Conservation (phyloP, 306 rosid species). For the Astragalus membranaceus region DNA sequence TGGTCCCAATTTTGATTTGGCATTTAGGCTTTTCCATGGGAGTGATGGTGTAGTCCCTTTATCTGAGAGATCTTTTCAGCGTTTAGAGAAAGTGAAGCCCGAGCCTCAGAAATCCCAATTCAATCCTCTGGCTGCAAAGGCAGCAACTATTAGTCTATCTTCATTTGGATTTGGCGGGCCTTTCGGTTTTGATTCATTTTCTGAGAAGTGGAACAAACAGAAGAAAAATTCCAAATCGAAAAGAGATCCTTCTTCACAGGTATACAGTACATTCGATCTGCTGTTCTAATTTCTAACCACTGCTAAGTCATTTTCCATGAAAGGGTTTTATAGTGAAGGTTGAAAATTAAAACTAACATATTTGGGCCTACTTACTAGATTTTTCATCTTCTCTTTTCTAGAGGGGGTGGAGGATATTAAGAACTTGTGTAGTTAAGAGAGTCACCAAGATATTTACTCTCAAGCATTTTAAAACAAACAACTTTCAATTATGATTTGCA, state of each 20-base stretch:
- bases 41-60: conserved; percentile 93
- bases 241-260: conserved; percentile 72
- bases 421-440: not conserved
- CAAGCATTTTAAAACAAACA: not conserved
- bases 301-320: not conserved
- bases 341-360: not conserved
- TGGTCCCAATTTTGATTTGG: conserved; percentile 92
- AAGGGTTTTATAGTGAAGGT: not conserved
- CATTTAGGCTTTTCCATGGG: conserved; percentile 95
- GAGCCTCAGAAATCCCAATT: conserved; percentile 52
- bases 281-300: not conserved
- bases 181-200: conserved; percentile 75
- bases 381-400: not conserved
- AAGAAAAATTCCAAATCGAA: conserved; percentile 65
- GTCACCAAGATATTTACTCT: not conserved
- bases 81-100: conserved; percentile 39
- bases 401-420: not conserved
- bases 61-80: conserved; percentile 53
- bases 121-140: conserved; percentile 95
- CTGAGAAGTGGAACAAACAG: conserved; percentile 72
- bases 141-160: conserved; percentile 94
- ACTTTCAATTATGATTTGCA: conserved; percentile 1
- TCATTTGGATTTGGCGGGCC: conserved; percentile 93
- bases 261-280: conserved; percentile 15
- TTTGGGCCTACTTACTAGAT: not conserved